Conservation (phyloP, 306 rosid species). For the Inga leiocalycina region DNA sequence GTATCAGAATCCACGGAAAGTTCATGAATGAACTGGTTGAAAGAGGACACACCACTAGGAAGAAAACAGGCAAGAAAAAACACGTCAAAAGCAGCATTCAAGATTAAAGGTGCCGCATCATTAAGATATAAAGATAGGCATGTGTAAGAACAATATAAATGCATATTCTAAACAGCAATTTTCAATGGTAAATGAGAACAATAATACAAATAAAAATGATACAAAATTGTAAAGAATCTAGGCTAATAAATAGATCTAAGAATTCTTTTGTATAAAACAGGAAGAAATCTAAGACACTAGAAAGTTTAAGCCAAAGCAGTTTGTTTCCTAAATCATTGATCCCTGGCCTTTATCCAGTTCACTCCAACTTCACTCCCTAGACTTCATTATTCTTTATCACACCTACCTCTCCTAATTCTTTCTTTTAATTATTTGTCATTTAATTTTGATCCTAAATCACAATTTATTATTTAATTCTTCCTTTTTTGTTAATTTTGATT, state of each 20-base stretch:
- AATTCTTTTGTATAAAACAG: not conserved
- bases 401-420: not conserved
- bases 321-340: not conserved
- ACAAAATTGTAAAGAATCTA: not conserved
- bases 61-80: slow-evolving; percentile 28
- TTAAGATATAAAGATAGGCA: not conserved
- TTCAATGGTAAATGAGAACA: not conserved
- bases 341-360: not conserved
- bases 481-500: not conserved
- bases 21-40: slow-evolving; percentile 86
- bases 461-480: slow-evolving; percentile 3
- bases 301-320: not conserved
- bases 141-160: slow-evolving; percentile 10
- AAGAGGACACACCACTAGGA: slow-evolving; percentile 86
- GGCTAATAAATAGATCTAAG: not conserved
- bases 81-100: slow-evolving; percentile 29
- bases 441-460: not conserved
- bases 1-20: slow-evolving; percentile 91
- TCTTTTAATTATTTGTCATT: not conserved
- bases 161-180: not conserved
- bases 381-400: not conserved
- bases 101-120: not conserved
- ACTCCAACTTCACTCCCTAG: slow-evolving; percentile 7
- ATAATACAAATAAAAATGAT: not conserved
- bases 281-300: not conserved